phyloP scores from a whole-genome alignment of 2,329 filamentous ascomycete species.

The Trichoderma gracile region DNA sequence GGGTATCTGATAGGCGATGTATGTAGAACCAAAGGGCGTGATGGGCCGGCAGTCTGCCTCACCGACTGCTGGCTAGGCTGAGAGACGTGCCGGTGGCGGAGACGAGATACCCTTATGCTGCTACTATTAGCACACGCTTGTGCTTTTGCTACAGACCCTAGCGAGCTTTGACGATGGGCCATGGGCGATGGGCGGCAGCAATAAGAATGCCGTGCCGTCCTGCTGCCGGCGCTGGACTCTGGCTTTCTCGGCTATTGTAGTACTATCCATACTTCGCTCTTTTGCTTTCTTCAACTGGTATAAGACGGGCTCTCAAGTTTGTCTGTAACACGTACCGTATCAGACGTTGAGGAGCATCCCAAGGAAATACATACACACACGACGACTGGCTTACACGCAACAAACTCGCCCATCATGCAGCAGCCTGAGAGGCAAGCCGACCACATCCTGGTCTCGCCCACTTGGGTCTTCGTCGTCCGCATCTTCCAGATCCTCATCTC shows the following conservation, averaged over 20 bases:
- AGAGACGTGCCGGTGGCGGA: slow-evolving; percentile 23
- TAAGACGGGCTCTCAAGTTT: not conserved
- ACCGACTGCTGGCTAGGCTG: slow-evolving; percentile 21
- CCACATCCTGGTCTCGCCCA: slow-evolving; percentile 44
- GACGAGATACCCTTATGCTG: not conserved
- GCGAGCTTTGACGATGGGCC: not conserved
- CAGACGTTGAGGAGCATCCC: not conserved
- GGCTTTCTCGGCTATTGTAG: not conserved
- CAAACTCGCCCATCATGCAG: slow-evolving; percentile 27
- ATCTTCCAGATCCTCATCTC: slow-evolving; percentile 46
- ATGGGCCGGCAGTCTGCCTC: slow-evolving; percentile 25
- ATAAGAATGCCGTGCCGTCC: slow-evolving; percentile 23
- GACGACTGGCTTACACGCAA: not conserved
- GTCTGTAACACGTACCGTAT: not conserved
- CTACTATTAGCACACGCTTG: too few species aligned
- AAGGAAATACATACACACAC: not conserved
- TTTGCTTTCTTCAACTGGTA: not conserved
- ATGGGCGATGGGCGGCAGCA: not conserved
- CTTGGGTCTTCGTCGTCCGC: slow-evolving; percentile 47
- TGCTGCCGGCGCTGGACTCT: not conserved
- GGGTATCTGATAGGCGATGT: not conserved
- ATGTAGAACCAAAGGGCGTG: not conserved
- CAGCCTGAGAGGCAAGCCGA: slow-evolving; percentile 25
- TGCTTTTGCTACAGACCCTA: not conserved
- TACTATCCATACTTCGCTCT: not conserved